Evolutionary conservation across 192 early-diverging fungal species (phyloP), one percentile per base, ranked within the genome.

Genomic region (Mortierella claussenii): DNA sequence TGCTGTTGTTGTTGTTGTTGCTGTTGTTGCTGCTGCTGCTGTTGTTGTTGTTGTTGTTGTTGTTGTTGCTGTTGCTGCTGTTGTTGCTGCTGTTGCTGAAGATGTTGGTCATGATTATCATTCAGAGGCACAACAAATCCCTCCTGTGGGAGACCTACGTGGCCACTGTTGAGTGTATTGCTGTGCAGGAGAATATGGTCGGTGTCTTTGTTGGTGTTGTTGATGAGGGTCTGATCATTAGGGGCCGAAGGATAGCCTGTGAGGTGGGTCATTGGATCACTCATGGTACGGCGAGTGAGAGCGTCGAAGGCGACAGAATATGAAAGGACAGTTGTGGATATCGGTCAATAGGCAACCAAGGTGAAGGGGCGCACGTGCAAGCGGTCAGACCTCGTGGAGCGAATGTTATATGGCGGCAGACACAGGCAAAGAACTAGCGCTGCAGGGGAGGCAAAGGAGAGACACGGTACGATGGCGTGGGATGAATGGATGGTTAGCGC

Each of bases 221-320:
- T 60, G 49, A 36, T 12, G 20, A 67, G 43, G 42, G 52, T 36
- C 20, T 44, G 58, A 52, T 76, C 73, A 76, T 76, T 76, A 76
- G 73, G 64, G 44, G 73, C 64, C 15, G 64, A 47, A 33, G 73
- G 33, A 58, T 60, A 76, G 58, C 73, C 73, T 23, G 64, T 0
- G 46, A 67, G 37, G 36, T 56, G 73, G 51, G 56, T 55, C 37
- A 60, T 23, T 34, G 49, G 45, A 33, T 67, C 73, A 46, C 58
- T 64, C 64, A 76, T 76, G 55, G 26, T 20, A 37, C 1, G 28
- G 23, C 9, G n/a, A 20, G 45, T 1, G 4, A n/a, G 3, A 48
- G 11, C 7, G n/a, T 18, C 5, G 30, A 47, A 7, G n/a, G 12
- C 5, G 48, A 51, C 3, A 24, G 23, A 48, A 51, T 21, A 21